Percentiles rank a stretch among this genome's conserved stretches.
Evolutionary conservation across 2,329 filamentous ascomycete genomes (phyloP).

Genomic region (Rutstroemia sp.): DNA sequence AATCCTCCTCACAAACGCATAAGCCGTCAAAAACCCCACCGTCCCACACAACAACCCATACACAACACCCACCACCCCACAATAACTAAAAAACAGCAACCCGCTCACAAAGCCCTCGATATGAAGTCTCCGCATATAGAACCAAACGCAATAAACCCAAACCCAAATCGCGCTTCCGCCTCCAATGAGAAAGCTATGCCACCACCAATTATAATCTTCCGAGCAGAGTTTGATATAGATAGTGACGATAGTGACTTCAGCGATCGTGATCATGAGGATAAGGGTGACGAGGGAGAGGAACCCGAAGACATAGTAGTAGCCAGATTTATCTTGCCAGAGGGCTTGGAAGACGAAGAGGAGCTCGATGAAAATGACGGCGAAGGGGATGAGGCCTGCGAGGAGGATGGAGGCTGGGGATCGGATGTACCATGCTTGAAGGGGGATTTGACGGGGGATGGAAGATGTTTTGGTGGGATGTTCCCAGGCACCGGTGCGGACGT

Average conservation of each 20-base stretch:
- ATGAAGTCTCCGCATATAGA: conserved; percentile 73
- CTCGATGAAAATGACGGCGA: conserved; percentile 84
- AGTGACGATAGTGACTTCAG: conserved; percentile 76
- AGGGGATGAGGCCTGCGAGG: conserved; percentile 71
- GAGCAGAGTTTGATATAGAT: conserved; percentile 77
- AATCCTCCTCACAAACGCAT: conserved; percentile 76
- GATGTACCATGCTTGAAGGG: conserved; percentile 67
- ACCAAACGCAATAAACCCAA: conserved; percentile 77
- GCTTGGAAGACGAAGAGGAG: conserved; percentile 82
- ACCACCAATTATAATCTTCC: conserved; percentile 91
- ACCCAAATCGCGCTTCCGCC: conserved; percentile 74
- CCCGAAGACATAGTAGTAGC: conserved; percentile 88
- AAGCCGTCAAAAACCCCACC: conserved; percentile 76
- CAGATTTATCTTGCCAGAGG: conserved; percentile 83
- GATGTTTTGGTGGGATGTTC: conserved; percentile 76
- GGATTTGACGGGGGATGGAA: conserved; percentile 64
- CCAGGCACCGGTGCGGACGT: conserved; percentile 59
- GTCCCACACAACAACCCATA: conserved; percentile 79
- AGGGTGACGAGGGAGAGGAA: conserved; percentile 69
- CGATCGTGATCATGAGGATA: conserved; percentile 68
- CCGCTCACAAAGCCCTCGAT: conserved; percentile 74
- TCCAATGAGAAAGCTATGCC: conserved; percentile 78
- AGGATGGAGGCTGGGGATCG: conserved; percentile 56
- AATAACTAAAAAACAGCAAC: conserved; percentile 80
- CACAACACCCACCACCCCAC: conserved; percentile 70